Conservation (phyloP, 495 filamentous ascomycete genomes). For the Trichoderma asperelloides region DNA sequence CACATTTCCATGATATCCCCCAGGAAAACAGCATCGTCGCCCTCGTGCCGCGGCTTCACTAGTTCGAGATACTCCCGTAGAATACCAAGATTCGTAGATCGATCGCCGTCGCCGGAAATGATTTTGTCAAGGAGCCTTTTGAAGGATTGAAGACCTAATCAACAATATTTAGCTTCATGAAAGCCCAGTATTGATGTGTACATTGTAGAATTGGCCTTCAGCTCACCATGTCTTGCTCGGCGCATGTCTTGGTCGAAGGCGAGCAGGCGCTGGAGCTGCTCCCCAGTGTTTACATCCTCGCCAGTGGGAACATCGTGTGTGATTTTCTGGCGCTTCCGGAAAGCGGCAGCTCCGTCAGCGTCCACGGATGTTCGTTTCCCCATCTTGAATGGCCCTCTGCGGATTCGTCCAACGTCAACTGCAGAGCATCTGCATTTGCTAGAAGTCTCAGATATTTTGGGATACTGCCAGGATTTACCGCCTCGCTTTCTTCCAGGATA, state of each 20-base stretch:
- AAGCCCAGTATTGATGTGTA: background rate
- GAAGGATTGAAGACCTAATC: slow-evolving; percentile 61
- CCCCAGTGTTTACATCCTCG: slow-evolving; percentile 47
- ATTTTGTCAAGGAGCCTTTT: slow-evolving; percentile 66
- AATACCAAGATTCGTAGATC: slow-evolving; percentile 45
- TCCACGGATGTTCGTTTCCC: slow-evolving; percentile 1
- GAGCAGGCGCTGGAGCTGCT: slow-evolving; percentile 55
- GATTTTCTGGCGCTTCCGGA: slow-evolving; percentile 25
- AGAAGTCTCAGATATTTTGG: slow-evolving; percentile 1
- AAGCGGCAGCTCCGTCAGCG: slow-evolving; percentile 12
- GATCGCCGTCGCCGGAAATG: slow-evolving; percentile 39
- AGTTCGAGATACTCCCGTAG: slow-evolving; percentile 66
- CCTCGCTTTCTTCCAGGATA: background rate
- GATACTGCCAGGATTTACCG: background rate
- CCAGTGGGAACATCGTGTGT: slow-evolving; percentile 40
- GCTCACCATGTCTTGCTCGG: slow-evolving; percentile 56
- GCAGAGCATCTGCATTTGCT: background rate
- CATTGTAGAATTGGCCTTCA: background rate
- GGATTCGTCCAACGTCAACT: background rate
- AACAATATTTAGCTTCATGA: background rate
- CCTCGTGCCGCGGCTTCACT: slow-evolving; percentile 45
- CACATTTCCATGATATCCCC: slow-evolving; percentile 70
- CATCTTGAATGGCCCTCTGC: background rate
- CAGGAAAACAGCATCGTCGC: slow-evolving; percentile 51
- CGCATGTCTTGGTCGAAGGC: slow-evolving; percentile 55